These are phyloP conservation scores for Trichoderma koningii DNA, from an alignment of 2,329 filamentous ascomycete species.

Conservation along the genomic window DNA sequence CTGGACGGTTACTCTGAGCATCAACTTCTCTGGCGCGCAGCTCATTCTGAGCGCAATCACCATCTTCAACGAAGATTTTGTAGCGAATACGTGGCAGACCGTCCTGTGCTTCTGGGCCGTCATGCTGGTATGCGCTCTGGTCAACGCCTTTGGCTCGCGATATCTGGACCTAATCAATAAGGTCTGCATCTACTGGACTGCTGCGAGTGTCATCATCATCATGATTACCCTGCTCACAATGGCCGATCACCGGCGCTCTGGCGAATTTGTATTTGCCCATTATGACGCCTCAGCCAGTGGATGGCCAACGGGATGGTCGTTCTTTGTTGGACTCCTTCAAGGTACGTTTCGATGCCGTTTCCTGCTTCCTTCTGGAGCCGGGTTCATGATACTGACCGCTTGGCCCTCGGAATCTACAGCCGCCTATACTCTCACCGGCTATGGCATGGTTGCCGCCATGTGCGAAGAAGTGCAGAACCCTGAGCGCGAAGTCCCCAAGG, in stretches of 20 bases:
- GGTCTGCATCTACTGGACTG: slow-evolving; percentile 71
- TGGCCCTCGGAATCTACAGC: slow-evolving; percentile 43
- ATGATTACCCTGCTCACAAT: slow-evolving; percentile 68
- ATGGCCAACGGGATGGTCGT: slow-evolving; percentile 67
- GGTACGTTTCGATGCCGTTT: slow-evolving; percentile 34
- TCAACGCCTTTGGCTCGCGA: slow-evolving; percentile 65
- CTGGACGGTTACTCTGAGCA: slow-evolving; percentile 69
- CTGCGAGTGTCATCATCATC: slow-evolving; percentile 68
- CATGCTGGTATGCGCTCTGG: slow-evolving; percentile 61
- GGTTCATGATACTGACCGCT: not conserved
- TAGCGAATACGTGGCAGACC: slow-evolving; percentile 66
- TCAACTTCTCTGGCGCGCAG: slow-evolving; percentile 70
- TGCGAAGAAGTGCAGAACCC: slow-evolving; percentile 64
- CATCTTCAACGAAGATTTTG: slow-evolving; percentile 64
- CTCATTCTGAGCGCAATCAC: slow-evolving; percentile 68
- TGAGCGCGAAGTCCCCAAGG: slow-evolving; percentile 63
- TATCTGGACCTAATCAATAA: slow-evolving; percentile 69
- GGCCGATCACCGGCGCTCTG: slow-evolving; percentile 64
- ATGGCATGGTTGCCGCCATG: slow-evolving; percentile 58
- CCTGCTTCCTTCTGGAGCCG: not conserved
- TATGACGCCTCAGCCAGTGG: slow-evolving; percentile 70
- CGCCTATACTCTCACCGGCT: slow-evolving; percentile 48
- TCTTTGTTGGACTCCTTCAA: slow-evolving; percentile 57
- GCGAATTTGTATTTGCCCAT: slow-evolving; percentile 65
- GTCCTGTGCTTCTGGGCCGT: slow-evolving; percentile 73